Evolutionary conservation across 2,329 filamentous ascomycete species (phyloP).

Genomic region (Phialocephala sp.): DNA sequence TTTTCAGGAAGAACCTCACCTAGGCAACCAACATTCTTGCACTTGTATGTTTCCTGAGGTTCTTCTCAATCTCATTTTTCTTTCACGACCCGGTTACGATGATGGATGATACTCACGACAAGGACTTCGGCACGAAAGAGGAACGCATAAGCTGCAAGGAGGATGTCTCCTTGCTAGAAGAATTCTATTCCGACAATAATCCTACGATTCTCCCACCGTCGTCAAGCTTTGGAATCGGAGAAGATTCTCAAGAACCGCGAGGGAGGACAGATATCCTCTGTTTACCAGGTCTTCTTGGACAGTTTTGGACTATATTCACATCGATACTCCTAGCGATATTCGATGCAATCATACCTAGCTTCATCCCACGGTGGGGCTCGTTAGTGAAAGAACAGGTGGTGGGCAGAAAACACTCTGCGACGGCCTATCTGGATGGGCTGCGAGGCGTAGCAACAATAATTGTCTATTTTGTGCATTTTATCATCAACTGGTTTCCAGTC

Average conservation of each 20-base stretch:
- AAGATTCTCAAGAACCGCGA: neutral
- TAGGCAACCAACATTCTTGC: too few relatives aligned
- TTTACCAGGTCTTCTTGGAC: neutral
- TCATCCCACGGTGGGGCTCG: neutral
- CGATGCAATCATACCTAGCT: conserved; percentile 2
- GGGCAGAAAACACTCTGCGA: neutral
- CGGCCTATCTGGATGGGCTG: conserved; percentile 3
- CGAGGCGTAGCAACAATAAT: conserved; percentile 1
- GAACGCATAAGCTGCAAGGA: neutral
- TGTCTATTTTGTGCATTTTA: neutral
- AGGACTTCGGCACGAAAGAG: neutral
- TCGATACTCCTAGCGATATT: conserved; percentile 3
- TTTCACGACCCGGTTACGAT: neutral
- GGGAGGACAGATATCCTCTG: neutral
- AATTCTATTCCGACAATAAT: neutral
- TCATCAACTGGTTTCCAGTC: conserved; percentile 6
- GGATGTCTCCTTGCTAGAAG: neutral
- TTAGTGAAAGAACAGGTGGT: too few relatives aligned
- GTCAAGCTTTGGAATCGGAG: neutral
- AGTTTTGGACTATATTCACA: neutral
- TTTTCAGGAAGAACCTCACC: too few relatives aligned
- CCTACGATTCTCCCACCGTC: neutral
- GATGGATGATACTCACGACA: neutral
- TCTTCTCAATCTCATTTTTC: neutral
- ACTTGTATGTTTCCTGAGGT: too few relatives aligned